Conservation (phyloP, 768 basidiomycete genomes). For the Auricularia heimuer region DNA sequence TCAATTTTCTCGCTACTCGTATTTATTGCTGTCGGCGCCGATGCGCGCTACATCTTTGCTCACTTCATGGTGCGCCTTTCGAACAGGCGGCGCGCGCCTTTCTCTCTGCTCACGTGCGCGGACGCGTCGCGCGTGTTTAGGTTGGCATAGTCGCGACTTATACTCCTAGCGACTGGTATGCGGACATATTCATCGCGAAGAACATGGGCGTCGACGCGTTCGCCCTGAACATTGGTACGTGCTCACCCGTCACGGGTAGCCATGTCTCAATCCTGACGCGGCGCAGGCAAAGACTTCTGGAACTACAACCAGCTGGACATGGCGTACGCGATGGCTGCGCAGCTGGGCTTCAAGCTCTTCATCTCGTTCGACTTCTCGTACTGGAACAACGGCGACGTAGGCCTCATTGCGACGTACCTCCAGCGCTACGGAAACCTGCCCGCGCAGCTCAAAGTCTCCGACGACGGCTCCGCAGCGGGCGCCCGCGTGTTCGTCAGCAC, state of each 20-base stretch:
- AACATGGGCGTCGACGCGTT: neutral
- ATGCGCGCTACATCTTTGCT: neutral
- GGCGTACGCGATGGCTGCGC: neutral
- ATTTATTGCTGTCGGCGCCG: neutral
- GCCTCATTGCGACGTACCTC: neutral
- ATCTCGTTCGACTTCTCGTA: conserved; percentile 1
- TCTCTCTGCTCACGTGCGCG: neutral
- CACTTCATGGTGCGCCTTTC: neutral
- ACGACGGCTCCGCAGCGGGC: neutral
- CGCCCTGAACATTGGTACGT: neutral
- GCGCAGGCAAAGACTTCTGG: conserved; percentile 1
- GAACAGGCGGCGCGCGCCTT: neutral
- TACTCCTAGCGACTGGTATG: neutral
- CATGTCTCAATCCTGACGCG: neutral
- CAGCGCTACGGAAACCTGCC: neutral
- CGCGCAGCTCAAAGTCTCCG: neutral
- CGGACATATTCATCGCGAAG: neutral
- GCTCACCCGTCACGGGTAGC: neutral
- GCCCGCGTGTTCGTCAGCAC: neutral
- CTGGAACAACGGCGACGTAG: conserved; percentile 1
- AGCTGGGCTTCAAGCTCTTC: neutral
- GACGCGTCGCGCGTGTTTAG: neutral
- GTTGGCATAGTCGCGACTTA: neutral
- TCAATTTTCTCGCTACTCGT: neutral
- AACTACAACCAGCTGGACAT: neutral